A percentile compares a stretch with the other conserved stretches of the same genome.
These are phyloP conservation scores for Vitis hybrid DNA, from an alignment of 177 flowering plant genomes.

Conservation along the genomic window DNA sequence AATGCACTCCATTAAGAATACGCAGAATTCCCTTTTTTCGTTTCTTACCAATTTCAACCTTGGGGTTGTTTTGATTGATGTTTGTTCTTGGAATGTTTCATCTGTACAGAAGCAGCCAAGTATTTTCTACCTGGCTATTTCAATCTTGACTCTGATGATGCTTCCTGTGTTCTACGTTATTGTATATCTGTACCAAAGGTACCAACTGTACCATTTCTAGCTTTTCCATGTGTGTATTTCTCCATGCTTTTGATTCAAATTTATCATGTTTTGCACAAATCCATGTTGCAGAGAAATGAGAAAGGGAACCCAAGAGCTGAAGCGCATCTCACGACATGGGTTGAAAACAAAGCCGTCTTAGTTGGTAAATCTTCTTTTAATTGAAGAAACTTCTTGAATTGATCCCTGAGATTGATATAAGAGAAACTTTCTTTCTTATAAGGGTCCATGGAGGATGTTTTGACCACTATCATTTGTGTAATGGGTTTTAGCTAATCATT, in stretches of 20 bases:
- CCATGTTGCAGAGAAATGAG: constrained; percentile 48
- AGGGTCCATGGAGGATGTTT: too few relatives aligned
- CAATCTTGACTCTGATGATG: constrained; percentile 80
- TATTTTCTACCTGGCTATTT: constrained; percentile 63
- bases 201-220: constrained; percentile 5
- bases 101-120: constrained; percentile 75
- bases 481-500: too few relatives aligned
- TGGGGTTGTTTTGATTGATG: not conserved
- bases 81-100: constrained; percentile 8
- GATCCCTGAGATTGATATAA: too few relatives aligned
- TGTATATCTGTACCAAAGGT: constrained; percentile 82
- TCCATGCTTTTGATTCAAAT: not conserved
- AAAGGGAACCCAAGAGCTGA: constrained; percentile 54
- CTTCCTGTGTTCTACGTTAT: constrained; percentile 83
- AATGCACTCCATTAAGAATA: not conserved
- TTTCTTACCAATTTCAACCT: too few relatives aligned
- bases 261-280: not conserved
- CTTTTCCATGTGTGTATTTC: not conserved
- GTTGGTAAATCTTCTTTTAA: constrained; percentile 21
- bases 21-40: not conserved
- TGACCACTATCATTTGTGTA: too few relatives aligned
- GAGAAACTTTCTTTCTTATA: too few relatives aligned
- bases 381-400: too few relatives aligned
- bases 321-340: constrained; percentile 49
- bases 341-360: constrained; percentile 62